These are phyloP conservation scores for Mrakiaceae sp. DNA, from an alignment of 1,284 basidiomycete genomes.

Conservation along the genomic window DNA sequence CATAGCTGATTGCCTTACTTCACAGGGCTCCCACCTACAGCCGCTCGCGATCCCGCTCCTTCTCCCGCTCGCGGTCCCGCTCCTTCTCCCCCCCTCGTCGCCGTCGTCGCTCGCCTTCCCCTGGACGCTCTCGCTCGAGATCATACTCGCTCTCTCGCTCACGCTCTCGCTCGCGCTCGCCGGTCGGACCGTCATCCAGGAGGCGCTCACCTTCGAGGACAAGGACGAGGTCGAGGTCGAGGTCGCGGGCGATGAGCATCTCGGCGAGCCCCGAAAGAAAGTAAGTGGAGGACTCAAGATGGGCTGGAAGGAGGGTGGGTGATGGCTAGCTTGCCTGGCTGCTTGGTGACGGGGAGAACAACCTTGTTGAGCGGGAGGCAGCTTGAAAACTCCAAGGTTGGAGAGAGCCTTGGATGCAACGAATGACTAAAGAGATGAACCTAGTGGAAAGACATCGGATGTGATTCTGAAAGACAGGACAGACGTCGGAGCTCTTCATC, in stretches of 20 bases:
- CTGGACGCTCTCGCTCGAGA: slow-evolving; percentile 8
- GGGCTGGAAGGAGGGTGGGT: too few species aligned
- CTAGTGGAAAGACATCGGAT: too few species aligned
- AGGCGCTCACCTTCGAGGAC: not conserved
- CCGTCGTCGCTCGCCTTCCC: slow-evolving; percentile 15
- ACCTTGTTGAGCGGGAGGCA: too few species aligned
- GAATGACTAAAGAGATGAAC: too few species aligned
- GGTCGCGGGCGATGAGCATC: not conserved
- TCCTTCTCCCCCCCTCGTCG: slow-evolving; percentile 18
- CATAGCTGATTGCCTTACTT: not conserved
- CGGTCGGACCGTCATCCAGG: slow-evolving; percentile 2
- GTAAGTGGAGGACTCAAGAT: too few species aligned
- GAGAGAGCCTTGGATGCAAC: too few species aligned
- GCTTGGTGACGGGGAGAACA: too few species aligned
- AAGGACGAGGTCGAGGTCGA: slow-evolving; percentile 5
- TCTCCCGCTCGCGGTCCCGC: slow-evolving; percentile 12
- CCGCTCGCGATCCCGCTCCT: slow-evolving; percentile 16
- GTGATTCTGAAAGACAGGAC: too few species aligned
- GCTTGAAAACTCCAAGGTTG: too few species aligned
- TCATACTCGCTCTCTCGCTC: slow-evolving; percentile 12
- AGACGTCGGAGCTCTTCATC: too few species aligned
- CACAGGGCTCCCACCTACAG: not conserved
- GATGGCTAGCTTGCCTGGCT: too few species aligned
- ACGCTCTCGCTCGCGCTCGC: not conserved
- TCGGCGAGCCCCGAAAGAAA: too few species aligned